phyloP scores from a whole-genome alignment of 805 yeast genomes.

The Nakazawaea molendinolei region DNA sequence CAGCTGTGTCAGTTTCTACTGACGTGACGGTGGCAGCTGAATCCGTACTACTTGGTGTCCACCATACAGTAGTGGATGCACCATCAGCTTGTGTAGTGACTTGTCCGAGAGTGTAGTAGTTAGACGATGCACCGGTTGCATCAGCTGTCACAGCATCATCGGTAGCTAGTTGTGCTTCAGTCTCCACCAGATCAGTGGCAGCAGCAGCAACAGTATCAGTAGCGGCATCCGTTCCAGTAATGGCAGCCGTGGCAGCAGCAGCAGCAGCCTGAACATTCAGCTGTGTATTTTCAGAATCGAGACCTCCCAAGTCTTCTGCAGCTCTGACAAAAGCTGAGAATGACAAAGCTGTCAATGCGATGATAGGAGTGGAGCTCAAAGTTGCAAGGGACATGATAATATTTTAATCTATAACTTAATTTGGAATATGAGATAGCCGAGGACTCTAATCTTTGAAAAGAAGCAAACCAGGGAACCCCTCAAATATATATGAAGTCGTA shows the following conservation, averaged over 20 bases:
- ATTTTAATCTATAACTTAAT: not conserved
- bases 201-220: not conserved
- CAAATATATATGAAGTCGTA: not conserved
- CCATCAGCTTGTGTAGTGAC: not conserved
- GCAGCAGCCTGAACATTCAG: conserved; percentile 5
- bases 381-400: conserved; percentile 11
- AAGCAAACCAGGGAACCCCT: not conserved
- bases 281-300: conserved; percentile 9
- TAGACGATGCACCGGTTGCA: not conserved
- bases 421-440: not conserved
- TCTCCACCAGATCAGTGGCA: not conserved
- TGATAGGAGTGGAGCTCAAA: conserved; percentile 7
- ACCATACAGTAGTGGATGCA: not conserved
- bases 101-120: too few relatives aligned
- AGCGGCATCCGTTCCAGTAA: not conserved
- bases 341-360: conserved; percentile 8
- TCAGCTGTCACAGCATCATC: not conserved
- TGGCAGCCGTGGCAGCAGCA: conserved; percentile 6
- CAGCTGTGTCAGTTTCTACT: not conserved
- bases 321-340: conserved; percentile 3
- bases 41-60: too few relatives aligned
- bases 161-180: conserved; percentile 2
- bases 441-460: conserved; percentile 5
- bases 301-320: conserved; percentile 8
- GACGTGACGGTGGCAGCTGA: not conserved